phyloP scores from a whole-genome alignment of 768 basidiomycete species.

The Pleurotus tuber-regium region DNA sequence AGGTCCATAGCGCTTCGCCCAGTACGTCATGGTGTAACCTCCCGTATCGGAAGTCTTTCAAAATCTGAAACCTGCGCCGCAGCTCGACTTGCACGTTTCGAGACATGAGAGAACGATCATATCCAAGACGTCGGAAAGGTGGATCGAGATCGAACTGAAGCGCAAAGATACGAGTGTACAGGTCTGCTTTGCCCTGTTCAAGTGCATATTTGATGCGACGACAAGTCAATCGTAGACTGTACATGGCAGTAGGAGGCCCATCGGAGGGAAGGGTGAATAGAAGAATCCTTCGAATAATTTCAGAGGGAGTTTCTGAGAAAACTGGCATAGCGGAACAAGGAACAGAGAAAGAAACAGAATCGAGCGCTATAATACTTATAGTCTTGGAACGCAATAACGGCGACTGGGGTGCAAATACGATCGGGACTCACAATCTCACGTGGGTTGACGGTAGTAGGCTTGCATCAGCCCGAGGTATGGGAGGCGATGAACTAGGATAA shows the following conservation, averaged over 20 bases:
- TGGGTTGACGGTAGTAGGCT: neutral
- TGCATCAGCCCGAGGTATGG: too few relatives aligned
- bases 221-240: slow-evolving; percentile 30
- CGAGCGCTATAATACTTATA: slow-evolving; percentile 3
- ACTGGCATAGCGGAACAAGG: slow-evolving; percentile 25
- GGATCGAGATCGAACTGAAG: slow-evolving; percentile 48
- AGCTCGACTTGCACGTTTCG: slow-evolving; percentile 42
- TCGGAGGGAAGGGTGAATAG: slow-evolving; percentile 28
- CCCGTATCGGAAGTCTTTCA: slow-evolving; percentile 42
- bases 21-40: slow-evolving; percentile 33
- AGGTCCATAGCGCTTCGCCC: slow-evolving; percentile 46
- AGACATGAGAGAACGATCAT: slow-evolving; percentile 18
- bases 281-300: slow-evolving; percentile 33
- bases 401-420: neutral
- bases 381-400: neutral
- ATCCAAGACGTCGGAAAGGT: slow-evolving; percentile 35
- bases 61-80: slow-evolving; percentile 38
- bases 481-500: neutral
- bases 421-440: slow-evolving; percentile 2
- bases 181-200: slow-evolving; percentile 23
- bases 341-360: slow-evolving; percentile 13
- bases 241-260: slow-evolving; percentile 32
- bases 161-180: slow-evolving; percentile 39
- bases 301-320: slow-evolving; percentile 28
- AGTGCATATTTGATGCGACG: slow-evolving; percentile 26